Evolutionary conservation across 2,329 filamentous ascomycete genomes (phyloP).

Genomic region (Pestalotiopsis sp.): DNA sequence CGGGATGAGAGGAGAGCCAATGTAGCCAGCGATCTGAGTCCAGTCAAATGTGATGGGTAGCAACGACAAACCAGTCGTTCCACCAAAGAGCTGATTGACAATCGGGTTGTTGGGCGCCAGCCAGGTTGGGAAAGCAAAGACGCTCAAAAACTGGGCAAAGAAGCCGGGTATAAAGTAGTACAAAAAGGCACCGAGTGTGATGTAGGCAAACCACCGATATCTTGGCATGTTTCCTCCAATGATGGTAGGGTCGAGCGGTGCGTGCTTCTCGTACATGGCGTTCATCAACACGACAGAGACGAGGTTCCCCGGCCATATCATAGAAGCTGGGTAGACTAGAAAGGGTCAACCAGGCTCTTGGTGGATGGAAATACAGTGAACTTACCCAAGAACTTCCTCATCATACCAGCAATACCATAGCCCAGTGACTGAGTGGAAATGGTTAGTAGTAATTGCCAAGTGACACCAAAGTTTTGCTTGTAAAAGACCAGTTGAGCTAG

Average conservation of each 20-base stretch:
- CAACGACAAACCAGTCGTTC: conserved; percentile 66
- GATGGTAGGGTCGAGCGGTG: conserved; percentile 51
- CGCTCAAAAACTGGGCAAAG: conserved; percentile 69
- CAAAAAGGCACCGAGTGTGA: conserved; percentile 60
- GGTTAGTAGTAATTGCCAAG: conserved; percentile 68
- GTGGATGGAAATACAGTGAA: not conserved
- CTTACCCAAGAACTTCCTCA: conserved; percentile 65
- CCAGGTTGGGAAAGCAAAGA: conserved; percentile 75
- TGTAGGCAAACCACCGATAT: conserved; percentile 65
- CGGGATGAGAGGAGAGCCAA: conserved; percentile 69
- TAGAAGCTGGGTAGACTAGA: conserved; percentile 65
- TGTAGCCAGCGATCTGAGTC: conserved; percentile 71
- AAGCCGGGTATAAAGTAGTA: conserved; percentile 75
- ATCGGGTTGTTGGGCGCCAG: conserved; percentile 69
- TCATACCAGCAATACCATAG: conserved; percentile 70
- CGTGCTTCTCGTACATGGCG: conserved; percentile 69
- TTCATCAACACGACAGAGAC: conserved; percentile 71
- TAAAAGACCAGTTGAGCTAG: conserved; percentile 74
- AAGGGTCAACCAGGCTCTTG: not conserved
- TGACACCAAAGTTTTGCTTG: conserved; percentile 68
- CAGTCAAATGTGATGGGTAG: conserved; percentile 78
- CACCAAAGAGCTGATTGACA: conserved; percentile 75
- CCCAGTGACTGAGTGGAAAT: conserved; percentile 72
- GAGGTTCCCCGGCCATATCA: conserved; percentile 75
- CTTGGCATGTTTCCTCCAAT: conserved; percentile 68